Conservation (phyloP, 257 asterid species). For the Voacanga thouarsii region DNA sequence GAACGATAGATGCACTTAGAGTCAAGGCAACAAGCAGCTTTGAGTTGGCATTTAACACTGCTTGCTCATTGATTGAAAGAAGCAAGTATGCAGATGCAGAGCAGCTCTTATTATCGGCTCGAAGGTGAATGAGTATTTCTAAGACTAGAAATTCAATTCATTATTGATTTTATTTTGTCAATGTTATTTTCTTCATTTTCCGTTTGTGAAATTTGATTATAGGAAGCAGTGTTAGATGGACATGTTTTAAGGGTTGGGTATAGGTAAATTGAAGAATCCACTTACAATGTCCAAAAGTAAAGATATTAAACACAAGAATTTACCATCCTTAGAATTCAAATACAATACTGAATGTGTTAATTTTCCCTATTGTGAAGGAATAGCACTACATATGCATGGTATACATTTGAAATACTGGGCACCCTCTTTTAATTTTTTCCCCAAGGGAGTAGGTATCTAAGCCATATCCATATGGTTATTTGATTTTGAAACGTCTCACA, state of each 20-base stretch:
- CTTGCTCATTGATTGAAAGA: constrained; percentile 82
- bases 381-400: too few species aligned
- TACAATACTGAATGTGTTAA: too few species aligned
- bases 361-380: too few species aligned
- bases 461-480: too few species aligned
- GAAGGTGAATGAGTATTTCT: constrained; percentile 50
- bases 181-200: constrained; percentile 3
- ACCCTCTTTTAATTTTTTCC: too few species aligned
- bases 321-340: too few species aligned
- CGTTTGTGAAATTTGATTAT: not conserved
- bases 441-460: not conserved
- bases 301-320: not conserved
- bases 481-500: too few species aligned
- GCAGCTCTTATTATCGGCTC: constrained; percentile 76
- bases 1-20: constrained; percentile 62
- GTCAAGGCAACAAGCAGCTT: constrained; percentile 80
- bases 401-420: too few species aligned
- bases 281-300: too few species aligned
- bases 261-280: too few species aligned
- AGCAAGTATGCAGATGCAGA: constrained; percentile 72
- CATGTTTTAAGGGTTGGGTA: too few species aligned
- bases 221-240: too few species aligned
- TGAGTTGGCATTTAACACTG: constrained; percentile 89
- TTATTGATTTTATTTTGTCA: not conserved
- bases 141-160: constrained; percentile 7